Base-by-base conservation (phyloP, 306 rosid genomes). In the Glycyrrhiza uralensis region DNA sequence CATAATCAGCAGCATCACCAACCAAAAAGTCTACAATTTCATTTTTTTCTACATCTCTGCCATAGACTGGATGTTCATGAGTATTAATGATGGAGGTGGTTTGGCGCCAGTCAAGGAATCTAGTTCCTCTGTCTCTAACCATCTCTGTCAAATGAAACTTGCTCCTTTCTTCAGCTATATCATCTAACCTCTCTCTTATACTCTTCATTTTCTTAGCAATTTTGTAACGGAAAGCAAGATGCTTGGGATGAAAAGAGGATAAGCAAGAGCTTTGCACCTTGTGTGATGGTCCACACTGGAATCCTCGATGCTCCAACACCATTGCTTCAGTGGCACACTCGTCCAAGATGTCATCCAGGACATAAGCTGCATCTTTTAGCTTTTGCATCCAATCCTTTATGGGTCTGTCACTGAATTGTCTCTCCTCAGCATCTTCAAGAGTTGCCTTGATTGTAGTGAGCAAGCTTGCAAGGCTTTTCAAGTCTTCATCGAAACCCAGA, bases 401-500 rank as follows among this genome's bases (percentile, higher is more conserved):
- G 3, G 56, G 64, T 3, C 26, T 33, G 4, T 62, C 4, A 2
- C n/a, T 0, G 8, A 71, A 9, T 6, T 81, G 85, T 61, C 59
- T 41, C 56, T 41, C 73, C 63, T 81, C 85, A 2, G 72, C 85
- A 65, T 81, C 82, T 39, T 76, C 56, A 42, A 76, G 85, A 0
- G 68, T 44, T 0, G 76, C 79, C 68, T 33, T 42, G 75, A 77
- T 81, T 33, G 67, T 41, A 4, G 67, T 12, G 2, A 80, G 68
- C 3, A n/a, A 52, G 20, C 56, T 54, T 0, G 42, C 3, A 7
- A 71, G 74, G 6, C 47, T 61, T 2, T 71, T 4, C 0, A 55
- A 22, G 4, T 78, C 60, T 14, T 8, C 10, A 22, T 63, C 4
- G 2, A 71, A 22, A 8, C 74, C 62, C 6, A 66, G 3, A 35